Percentiles rank a stretch among this genome's conserved stretches.
phyloP scores from a whole-genome alignment of 257 asterid genomes.

The Eustoma russellianum region DNA sequence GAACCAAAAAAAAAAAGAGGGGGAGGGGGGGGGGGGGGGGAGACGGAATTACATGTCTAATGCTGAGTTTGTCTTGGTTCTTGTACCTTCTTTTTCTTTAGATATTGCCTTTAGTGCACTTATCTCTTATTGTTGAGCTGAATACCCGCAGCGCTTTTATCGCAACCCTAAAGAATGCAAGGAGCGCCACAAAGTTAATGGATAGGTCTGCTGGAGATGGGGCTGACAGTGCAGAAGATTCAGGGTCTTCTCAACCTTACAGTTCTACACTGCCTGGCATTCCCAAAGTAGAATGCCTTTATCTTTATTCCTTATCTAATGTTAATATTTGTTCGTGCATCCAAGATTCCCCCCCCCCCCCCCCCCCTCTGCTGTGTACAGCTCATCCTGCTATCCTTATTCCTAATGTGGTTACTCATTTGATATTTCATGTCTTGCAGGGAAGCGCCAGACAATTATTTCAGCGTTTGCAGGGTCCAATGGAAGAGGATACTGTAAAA shows the following conservation, averaged over 20 bases:
- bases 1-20: too few species aligned
- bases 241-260: conserved; percentile 94
- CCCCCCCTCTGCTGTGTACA: not conserved
- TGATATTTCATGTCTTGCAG: conserved; percentile 31
- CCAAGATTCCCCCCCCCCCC: conserved; percentile 1
- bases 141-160: conserved; percentile 51
- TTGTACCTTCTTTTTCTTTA: not conserved
- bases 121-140: not conserved
- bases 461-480: conserved; percentile 90
- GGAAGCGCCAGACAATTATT: conserved; percentile 96
- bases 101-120: too few species aligned
- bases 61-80: conserved; percentile 4
- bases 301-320: conserved; percentile 5
- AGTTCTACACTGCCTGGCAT: conserved; percentile 93
- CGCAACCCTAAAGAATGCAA: conserved; percentile 95
- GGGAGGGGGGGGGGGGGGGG: too few species aligned
- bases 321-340: not conserved
- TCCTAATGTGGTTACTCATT: too few species aligned
- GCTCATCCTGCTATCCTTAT: not conserved
- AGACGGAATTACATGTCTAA: not conserved
- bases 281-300: conserved; percentile 55
- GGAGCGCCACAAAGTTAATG: conserved; percentile 76
- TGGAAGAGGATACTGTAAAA: conserved; percentile 88
- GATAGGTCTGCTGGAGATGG: conserved; percentile 79
- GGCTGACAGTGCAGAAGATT: conserved; percentile 92